Percentiles rank a stretch among this genome's conserved stretches.
Conservation (phyloP, 2,329 filamentous ascomycete species). For the Trichoderma guizhouense region DNA sequence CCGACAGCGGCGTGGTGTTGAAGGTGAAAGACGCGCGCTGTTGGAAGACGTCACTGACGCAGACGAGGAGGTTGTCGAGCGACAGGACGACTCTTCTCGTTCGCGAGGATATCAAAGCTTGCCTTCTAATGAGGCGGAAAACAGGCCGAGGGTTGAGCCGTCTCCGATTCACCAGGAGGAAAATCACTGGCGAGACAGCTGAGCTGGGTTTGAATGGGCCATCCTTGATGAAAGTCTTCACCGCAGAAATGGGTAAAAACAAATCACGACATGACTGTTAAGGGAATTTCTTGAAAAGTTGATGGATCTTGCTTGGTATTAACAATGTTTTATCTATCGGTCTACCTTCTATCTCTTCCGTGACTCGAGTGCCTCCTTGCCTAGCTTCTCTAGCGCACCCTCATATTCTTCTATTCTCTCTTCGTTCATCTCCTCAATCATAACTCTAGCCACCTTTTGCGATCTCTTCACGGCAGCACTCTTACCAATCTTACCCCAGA, state of each 20-base stretch:
- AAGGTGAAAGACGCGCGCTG: conserved; percentile 26
- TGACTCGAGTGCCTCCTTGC: conserved; percentile 52
- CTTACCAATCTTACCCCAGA: conserved; percentile 76
- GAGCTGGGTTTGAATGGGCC: background rate
- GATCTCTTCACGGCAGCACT: conserved; percentile 47
- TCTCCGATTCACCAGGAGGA: conserved; percentile 24
- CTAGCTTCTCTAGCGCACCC: conserved; percentile 58
- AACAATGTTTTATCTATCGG: background rate
- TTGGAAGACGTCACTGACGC: conserved; percentile 32
- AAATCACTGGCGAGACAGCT: conserved; percentile 27
- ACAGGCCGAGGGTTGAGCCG: conserved; percentile 28
- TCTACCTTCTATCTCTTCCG: conserved; percentile 24
- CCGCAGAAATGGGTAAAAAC: background rate
- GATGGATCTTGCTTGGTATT: background rate
- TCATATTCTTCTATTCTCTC: conserved; percentile 48
- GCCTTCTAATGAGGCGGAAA: conserved; percentile 13
- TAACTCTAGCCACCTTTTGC: conserved; percentile 46
- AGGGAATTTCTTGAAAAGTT: background rate
- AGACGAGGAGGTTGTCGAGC: conserved; percentile 23
- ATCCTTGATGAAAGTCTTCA: background rate
- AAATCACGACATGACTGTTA: background rate
- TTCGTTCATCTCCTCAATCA: conserved; percentile 47
- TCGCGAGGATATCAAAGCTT: conserved; percentile 24
- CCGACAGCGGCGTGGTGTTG: background rate
- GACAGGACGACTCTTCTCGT: conserved; percentile 16